These are phyloP conservation scores for Nadsonia fulvescens DNA, from an alignment of 805 yeast species.

Conservation along the genomic window DNA sequence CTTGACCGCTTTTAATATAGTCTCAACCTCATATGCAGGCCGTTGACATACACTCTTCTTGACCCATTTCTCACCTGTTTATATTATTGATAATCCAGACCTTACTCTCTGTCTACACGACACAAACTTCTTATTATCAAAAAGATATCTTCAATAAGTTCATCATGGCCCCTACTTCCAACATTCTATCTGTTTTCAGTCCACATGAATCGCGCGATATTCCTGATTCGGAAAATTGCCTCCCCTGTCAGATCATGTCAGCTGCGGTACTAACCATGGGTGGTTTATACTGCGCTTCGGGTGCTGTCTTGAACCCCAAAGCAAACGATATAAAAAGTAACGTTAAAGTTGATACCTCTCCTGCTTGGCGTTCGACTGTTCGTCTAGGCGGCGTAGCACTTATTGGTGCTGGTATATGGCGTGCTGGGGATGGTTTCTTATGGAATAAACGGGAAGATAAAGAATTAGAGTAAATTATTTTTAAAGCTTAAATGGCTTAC, in stretches of 20 bases:
- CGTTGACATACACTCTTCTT: too few species aligned
- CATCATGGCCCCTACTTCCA: conserved; percentile 8
- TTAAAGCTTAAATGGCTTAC: background rate
- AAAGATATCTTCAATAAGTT: too few species aligned
- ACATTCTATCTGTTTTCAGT: conserved; percentile 12
- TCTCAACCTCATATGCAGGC: too few species aligned
- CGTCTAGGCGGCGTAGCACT: conserved; percentile 36
- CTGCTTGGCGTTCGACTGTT: conserved; percentile 34
- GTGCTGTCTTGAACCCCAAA: conserved; percentile 26
- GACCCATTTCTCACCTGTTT: too few species aligned
- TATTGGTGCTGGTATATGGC: conserved; percentile 36
- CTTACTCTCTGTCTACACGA: too few species aligned
- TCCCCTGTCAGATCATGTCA: conserved; percentile 53
- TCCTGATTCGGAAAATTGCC: conserved; percentile 27
- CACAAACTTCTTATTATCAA: too few species aligned
- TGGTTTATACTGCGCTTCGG: conserved; percentile 45
- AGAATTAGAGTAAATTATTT: background rate
- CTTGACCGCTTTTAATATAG: too few species aligned
- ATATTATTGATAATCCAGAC: too few species aligned
- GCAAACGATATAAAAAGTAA: conserved; percentile 24
- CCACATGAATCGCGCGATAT: conserved; percentile 6
- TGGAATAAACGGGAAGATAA: conserved; percentile 1
- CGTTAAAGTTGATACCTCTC: conserved; percentile 15
- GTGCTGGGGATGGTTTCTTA: conserved; percentile 45
- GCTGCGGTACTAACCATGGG: conserved; percentile 38